A percentile compares a stretch with the other conserved stretches of the same genome.
Conservation (phyloP, 495 filamentous ascomycete species). For the Hyaloscypha hepaticicola region DNA sequence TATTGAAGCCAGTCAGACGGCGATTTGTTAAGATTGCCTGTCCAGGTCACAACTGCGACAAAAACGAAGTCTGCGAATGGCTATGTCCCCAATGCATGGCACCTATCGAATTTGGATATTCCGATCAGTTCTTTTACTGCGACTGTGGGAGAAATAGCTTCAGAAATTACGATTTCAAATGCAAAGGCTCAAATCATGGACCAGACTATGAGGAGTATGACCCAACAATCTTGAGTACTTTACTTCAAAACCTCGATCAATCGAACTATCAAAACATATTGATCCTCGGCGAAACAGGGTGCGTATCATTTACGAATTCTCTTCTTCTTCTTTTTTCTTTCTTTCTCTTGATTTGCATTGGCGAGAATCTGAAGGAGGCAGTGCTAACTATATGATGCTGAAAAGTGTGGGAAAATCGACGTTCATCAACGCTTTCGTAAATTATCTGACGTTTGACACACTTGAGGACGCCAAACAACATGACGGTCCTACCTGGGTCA, state of each 20-base stretch:
- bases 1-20: slow-evolving; percentile 27
- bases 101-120: slow-evolving; percentile 36
- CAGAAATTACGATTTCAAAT: slow-evolving; percentile 35
- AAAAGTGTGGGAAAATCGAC: slow-evolving; percentile 43
- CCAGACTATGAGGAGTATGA: slow-evolving; percentile 14
- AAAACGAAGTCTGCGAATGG: slow-evolving; percentile 28
- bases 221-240: background rate
- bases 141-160: slow-evolving; percentile 36
- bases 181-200: slow-evolving; percentile 30
- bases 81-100: slow-evolving; percentile 34
- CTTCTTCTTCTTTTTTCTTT: no score
- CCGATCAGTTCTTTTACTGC: slow-evolving; percentile 39
- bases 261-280: slow-evolving; percentile 42
- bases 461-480: slow-evolving; percentile 36
- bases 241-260: slow-evolving; percentile 24
- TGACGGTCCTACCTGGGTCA: slow-evolving; percentile 34
- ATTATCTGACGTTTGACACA: slow-evolving; percentile 39
- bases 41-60: slow-evolving; percentile 31
- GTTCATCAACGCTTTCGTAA: slow-evolving; percentile 47
- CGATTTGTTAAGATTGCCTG: slow-evolving; percentile 35
- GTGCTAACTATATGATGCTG: background rate
- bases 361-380: background rate
- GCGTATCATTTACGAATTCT: background rate
- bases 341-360: background rate
- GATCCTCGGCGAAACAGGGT: slow-evolving; percentile 44